A percentile compares a stretch with the other conserved stretches of the same genome.
These are phyloP conservation scores for Trichophyton simii DNA, from an alignment of 2,329 filamentous ascomycete species.

Conservation along the genomic window DNA sequence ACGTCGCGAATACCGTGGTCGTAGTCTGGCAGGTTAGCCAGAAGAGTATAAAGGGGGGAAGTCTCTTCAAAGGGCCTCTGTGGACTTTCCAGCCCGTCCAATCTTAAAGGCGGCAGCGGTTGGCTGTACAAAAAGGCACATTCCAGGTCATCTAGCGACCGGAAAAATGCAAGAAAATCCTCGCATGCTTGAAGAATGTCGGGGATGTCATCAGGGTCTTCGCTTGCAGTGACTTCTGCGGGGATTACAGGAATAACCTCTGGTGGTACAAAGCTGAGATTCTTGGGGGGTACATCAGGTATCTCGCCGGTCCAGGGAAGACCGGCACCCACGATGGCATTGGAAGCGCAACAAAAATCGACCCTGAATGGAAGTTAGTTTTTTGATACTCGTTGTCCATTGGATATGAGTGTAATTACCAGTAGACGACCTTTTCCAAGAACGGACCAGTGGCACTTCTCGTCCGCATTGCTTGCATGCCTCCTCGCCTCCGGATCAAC, in stretches of 20 bases:
- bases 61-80: slow-evolving; percentile 14
- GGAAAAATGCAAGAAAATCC: slow-evolving; percentile 23
- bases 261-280: slow-evolving; percentile 17
- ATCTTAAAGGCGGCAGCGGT: slow-evolving; percentile 5
- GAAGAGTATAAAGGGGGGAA: slow-evolving; percentile 19
- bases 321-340: slow-evolving; percentile 20
- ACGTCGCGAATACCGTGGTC: slow-evolving; percentile 23
- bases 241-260: slow-evolving; percentile 13
- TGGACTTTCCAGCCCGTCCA: neutral
- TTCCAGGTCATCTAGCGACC: slow-evolving; percentile 18
- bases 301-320: slow-evolving; percentile 21
- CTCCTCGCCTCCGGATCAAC: slow-evolving; percentile 20
- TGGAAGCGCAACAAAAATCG: slow-evolving; percentile 22
- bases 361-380: slow-evolving; percentile 16
- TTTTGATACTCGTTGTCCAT: neutral
- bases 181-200: slow-evolving; percentile 20
- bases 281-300: slow-evolving; percentile 16
- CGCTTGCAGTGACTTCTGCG: slow-evolving; percentile 9
- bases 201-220: slow-evolving; percentile 14
- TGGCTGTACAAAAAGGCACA: slow-evolving; percentile 13
- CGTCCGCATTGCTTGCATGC: slow-evolving; percentile 20
- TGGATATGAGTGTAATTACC: slow-evolving; percentile 13
- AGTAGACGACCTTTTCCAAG: slow-evolving; percentile 23
- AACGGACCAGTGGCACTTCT: slow-evolving; percentile 19
- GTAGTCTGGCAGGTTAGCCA: slow-evolving; percentile 22